These are phyloP conservation scores for Claviceps pazoutovae DNA, from an alignment of 2,329 filamentous ascomycete genomes.

Conservation along the genomic window DNA sequence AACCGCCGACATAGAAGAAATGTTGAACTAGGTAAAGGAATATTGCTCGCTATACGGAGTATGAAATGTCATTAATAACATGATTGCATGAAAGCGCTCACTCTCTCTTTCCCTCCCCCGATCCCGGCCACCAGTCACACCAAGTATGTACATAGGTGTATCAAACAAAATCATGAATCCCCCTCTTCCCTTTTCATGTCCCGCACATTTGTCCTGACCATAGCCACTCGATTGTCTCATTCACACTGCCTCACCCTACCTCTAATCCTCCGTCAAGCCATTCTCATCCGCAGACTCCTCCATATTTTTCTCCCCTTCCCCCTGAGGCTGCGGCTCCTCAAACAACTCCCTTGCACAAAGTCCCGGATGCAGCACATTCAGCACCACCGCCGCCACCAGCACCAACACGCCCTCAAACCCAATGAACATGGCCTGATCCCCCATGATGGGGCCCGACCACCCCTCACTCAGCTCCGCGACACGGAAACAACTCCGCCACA, in stretches of 20 bases:
- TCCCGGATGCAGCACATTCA: slow-evolving; percentile 27
- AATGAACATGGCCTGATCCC: slow-evolving; percentile 40
- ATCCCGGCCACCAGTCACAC: no score
- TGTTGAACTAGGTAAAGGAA: no score
- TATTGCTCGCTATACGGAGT: no score
- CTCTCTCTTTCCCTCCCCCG: no score
- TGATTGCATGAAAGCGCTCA: no score
- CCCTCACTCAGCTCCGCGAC: slow-evolving; percentile 52
- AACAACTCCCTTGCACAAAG: slow-evolving; percentile 5
- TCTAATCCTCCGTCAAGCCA: not conserved
- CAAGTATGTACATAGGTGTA: no score
- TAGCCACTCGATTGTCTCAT: no score
- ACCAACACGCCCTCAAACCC: slow-evolving; percentile 43
- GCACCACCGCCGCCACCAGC: slow-evolving; percentile 27
- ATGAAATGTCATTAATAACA: no score
- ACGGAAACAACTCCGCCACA: slow-evolving; percentile 51
- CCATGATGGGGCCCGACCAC: slow-evolving; percentile 46
- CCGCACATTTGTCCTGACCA: no score
- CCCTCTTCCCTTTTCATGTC: no score
- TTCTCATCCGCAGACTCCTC: not conserved
- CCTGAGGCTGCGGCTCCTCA: not conserved
- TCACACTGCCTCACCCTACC: not conserved
- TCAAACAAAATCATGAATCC: no score
- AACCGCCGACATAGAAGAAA: no score
- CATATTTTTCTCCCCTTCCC: not conserved